A percentile compares a stretch with the other conserved stretches of the same genome.
Conservation (phyloP, 2,329 filamentous ascomycete genomes). For the Xylaria sp. region DNA sequence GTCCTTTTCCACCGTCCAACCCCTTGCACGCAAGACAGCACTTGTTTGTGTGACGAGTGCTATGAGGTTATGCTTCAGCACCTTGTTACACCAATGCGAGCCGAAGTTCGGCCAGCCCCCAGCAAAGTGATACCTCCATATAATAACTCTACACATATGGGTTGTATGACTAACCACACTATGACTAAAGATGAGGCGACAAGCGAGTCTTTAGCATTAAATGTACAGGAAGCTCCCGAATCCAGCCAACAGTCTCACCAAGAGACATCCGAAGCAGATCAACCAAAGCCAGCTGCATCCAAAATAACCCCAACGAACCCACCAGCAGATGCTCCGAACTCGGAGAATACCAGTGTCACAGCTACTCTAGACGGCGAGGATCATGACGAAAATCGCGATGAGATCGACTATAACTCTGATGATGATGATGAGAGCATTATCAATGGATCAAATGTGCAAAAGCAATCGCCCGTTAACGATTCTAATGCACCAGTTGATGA, state of each 20-base stretch:
- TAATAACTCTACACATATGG: constrained; percentile 18
- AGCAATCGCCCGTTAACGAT: constrained; percentile 37
- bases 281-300: constrained; percentile 33
- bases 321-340: constrained; percentile 48
- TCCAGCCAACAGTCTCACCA: constrained; percentile 21
- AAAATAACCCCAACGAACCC: constrained; percentile 34
- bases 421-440: constrained; percentile 49
- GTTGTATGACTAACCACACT: constrained; percentile 38
- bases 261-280: constrained; percentile 6
- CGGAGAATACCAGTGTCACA: constrained; percentile 52
- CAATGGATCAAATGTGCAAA: constrained; percentile 37
- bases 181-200: constrained; percentile 41
- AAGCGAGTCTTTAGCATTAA: constrained; percentile 28
- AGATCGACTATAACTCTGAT: constrained; percentile 52
- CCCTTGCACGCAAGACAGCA: constrained; percentile 16
- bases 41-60: constrained; percentile 37
- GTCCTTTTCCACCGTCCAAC: constrained; percentile 20
- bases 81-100: constrained; percentile 22
- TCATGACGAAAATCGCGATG: constrained; percentile 49
- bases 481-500: constrained; percentile 46
- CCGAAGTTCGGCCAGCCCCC: constrained; percentile 19
- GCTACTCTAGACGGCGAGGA: constrained; percentile 50
- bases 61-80: constrained; percentile 34
- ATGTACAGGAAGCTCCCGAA: constrained; percentile 23
- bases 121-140: constrained; percentile 26